phyloP scores from a whole-genome alignment of 768 basidiomycete species.

The Coprinopsis cinerea region DNA sequence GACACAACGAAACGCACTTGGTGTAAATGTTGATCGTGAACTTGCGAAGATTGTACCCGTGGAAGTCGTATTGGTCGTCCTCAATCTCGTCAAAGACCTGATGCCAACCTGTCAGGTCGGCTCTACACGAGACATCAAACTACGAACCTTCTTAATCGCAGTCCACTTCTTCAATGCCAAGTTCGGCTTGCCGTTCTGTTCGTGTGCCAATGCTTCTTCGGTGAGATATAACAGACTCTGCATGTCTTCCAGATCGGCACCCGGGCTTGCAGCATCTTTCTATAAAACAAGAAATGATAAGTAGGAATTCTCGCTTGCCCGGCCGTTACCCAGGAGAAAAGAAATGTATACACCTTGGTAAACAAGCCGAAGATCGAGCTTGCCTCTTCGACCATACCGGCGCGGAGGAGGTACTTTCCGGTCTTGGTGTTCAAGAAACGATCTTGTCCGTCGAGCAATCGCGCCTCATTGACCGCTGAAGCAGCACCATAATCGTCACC shows the following conservation, averaged over 20 bases:
- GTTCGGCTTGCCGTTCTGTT: constrained; percentile 56
- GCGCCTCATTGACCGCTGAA: constrained; percentile 69
- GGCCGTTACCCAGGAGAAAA: no score
- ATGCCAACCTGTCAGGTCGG: neutral
- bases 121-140: neutral
- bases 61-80: constrained; percentile 98
- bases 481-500: constrained; percentile 80
- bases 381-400: constrained; percentile 75
- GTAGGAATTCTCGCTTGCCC: no score
- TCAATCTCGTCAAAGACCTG: constrained; percentile 83
- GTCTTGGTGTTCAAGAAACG: constrained; percentile 91
- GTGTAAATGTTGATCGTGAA: constrained; percentile 83
- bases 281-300: constrained; percentile 22
- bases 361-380: constrained; percentile 74
- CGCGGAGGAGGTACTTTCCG: constrained; percentile 85
- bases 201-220: constrained; percentile 75
- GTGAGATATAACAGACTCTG: constrained; percentile 84
- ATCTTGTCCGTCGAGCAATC: constrained; percentile 87
- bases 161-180: constrained; percentile 84
- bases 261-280: constrained; percentile 80
- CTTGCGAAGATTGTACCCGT: constrained; percentile 88
- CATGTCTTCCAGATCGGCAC: constrained; percentile 88
- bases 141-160: constrained; percentile 64
- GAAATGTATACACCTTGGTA: constrained; percentile 61
- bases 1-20: constrained; percentile 45